Evolutionary conservation across 2,329 filamentous ascomycete genomes (phyloP).

Genomic region (Pestalotiopsis sp.): DNA sequence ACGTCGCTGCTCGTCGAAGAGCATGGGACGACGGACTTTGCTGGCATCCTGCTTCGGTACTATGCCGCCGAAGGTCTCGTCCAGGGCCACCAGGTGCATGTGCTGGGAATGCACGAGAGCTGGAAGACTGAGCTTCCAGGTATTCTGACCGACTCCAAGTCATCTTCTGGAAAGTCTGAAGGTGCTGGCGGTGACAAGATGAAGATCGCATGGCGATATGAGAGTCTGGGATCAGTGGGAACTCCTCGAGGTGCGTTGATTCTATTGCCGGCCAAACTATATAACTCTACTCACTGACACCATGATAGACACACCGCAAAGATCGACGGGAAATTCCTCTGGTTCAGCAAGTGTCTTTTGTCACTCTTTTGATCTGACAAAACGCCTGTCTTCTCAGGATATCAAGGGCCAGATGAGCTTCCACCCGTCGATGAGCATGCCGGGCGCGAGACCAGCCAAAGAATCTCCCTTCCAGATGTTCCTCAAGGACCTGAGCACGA

Average conservation of each 20-base stretch:
- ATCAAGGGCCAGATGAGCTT: conserved; percentile 56
- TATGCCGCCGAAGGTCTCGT: conserved; percentile 92
- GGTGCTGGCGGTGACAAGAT: conserved; percentile 69
- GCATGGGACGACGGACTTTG: conserved; percentile 91
- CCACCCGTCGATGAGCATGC: conserved; percentile 40
- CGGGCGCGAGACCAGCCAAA: conserved; percentile 19
- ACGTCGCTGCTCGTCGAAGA: conserved; percentile 83
- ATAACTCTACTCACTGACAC: conserved; percentile 17
- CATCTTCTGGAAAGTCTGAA: conserved; percentile 39
- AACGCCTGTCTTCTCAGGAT: conserved; percentile 56
- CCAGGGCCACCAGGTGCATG: conserved; percentile 86
- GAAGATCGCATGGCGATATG: conserved; percentile 99
- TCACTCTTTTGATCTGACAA: conserved; percentile 73
- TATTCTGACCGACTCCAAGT: conserved; percentile 49
- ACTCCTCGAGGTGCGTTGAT: conserved; percentile 62
- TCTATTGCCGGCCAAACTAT: background rate
- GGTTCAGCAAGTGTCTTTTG: conserved; percentile 55
- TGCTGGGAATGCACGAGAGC: conserved; percentile 75
- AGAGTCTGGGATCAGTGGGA: conserved; percentile 75
- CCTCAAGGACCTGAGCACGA: conserved; percentile 58
- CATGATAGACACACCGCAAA: conserved; percentile 22
- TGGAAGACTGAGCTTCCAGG: conserved; percentile 88
- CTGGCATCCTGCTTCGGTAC: conserved; percentile 79
- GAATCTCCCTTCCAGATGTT: conserved; percentile 65
- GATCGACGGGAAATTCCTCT: conserved; percentile 17